phyloP scores from a whole-genome alignment of 768 basidiomycete species.

The Leccinellum luteum region DNA sequence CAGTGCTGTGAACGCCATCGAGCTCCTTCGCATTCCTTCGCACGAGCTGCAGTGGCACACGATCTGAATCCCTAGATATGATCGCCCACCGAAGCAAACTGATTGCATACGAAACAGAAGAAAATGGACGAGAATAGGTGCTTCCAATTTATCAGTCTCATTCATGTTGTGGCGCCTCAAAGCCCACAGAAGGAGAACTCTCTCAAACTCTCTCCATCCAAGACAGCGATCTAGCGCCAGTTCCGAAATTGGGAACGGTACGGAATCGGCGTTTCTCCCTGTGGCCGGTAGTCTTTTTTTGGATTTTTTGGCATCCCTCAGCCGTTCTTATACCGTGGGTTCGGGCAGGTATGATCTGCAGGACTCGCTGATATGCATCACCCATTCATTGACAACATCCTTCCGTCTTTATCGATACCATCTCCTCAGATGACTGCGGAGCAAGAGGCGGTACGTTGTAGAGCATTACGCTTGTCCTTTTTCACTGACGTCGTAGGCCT shows the following conservation, averaged over 20 bases:
- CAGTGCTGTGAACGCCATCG: not conserved
- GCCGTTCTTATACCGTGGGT: slow-evolving; percentile 10
- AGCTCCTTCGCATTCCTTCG: not conserved
- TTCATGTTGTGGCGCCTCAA: slow-evolving; percentile 7
- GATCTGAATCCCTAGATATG: not conserved
- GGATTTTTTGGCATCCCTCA: slow-evolving; percentile 4
- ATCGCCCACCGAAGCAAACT: not conserved
- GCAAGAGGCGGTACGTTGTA: slow-evolving; percentile 25
- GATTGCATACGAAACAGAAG: not conserved
- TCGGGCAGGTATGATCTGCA: not conserved
- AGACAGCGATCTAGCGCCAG: not conserved
- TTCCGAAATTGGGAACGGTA: slow-evolving; percentile 1
- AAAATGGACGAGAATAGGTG: not conserved
- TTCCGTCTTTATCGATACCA: slow-evolving; percentile 30
- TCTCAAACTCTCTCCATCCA: slow-evolving; percentile 2
- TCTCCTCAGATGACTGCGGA: slow-evolving; percentile 15
- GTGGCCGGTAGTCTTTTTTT: slow-evolving; percentile 5
- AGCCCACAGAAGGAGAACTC: slow-evolving; percentile 2
- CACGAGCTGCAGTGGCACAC: not conserved
- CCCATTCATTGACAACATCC: slow-evolving; percentile 41
- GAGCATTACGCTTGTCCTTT: not conserved
- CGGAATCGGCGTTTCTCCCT: not conserved
- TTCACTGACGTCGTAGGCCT: not conserved
- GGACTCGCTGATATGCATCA: slow-evolving; percentile 15
- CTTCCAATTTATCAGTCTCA: slow-evolving; percentile 7